A percentile compares a stretch with the other conserved stretches of the same genome.
These are phyloP conservation scores for Phytopythium vexans DNA, from an alignment of 352 stramenopile species.

Conservation along the genomic window DNA sequence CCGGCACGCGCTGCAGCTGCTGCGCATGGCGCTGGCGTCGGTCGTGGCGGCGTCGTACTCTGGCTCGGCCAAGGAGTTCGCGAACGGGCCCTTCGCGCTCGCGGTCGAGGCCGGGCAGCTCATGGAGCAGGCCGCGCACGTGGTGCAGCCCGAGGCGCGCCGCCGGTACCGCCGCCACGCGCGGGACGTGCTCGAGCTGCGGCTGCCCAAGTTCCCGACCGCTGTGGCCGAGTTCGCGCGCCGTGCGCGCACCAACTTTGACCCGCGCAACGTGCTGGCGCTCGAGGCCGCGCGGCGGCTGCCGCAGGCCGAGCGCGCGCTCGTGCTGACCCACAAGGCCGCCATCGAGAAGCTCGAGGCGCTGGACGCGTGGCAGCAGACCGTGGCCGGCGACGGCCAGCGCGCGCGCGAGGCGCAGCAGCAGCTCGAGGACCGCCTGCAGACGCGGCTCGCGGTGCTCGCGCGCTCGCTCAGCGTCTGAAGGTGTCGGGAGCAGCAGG, in stretches of 20 bases:
- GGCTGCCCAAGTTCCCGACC: slow-evolving; percentile 63
- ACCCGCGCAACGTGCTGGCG: slow-evolving; percentile 48
- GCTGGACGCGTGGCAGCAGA: slow-evolving; percentile 54
- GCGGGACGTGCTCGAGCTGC: slow-evolving; percentile 36
- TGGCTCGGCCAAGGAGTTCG: slow-evolving; percentile 65
- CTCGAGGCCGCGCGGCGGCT: slow-evolving; percentile 60
- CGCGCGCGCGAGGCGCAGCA: slow-evolving; percentile 43
- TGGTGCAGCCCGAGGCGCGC: slow-evolving; percentile 68
- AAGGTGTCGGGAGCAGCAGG: slow-evolving; percentile 1
- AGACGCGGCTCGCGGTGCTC: slow-evolving; percentile 59
- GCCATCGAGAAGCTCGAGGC: slow-evolving; percentile 74
- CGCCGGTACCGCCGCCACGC: slow-evolving; percentile 63
- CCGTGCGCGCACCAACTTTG: slow-evolving; percentile 55
- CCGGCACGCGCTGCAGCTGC: slow-evolving; percentile 56
- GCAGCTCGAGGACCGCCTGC: slow-evolving; percentile 50
- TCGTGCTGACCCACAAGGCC: slow-evolving; percentile 74
- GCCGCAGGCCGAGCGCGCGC: slow-evolving; percentile 61
- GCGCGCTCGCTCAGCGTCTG: slow-evolving; percentile 53
- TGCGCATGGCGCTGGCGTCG: slow-evolving; percentile 59
- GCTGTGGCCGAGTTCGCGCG: slow-evolving; percentile 62
- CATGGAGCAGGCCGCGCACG: slow-evolving; percentile 51
- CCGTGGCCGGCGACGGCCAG: slow-evolving; percentile 54
- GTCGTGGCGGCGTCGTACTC: slow-evolving; percentile 69
- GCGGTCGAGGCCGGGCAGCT: slow-evolving; percentile 69
- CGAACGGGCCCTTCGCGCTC: slow-evolving; percentile 55